Percentiles rank a stretch among this genome's conserved stretches.
phyloP scores from a whole-genome alignment of 495 filamentous ascomycete genomes.

The Neurospora terricola region DNA sequence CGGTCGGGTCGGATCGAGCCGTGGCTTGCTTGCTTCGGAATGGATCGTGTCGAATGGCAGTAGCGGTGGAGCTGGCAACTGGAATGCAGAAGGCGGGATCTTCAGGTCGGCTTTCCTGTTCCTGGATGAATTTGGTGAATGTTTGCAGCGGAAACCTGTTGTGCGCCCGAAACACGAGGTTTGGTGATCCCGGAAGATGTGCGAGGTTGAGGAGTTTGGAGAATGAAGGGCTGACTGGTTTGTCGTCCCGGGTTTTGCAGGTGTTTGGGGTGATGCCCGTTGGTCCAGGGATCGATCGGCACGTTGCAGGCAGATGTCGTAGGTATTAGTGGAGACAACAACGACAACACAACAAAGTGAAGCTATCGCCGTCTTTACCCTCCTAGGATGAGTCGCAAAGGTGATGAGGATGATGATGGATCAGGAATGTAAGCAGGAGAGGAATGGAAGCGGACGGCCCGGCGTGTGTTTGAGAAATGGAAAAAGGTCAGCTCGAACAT shows the following conservation, averaged over 20 bases:
- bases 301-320: neutral
- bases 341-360: neutral
- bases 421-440: neutral
- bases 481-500: neutral
- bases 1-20: neutral
- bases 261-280: neutral
- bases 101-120: neutral
- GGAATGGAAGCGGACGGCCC: neutral
- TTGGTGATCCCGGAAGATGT: neutral
- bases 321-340: neutral
- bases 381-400: neutral
- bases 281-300: neutral
- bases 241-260: neutral
- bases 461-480: neutral
- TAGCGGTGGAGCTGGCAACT: neutral
- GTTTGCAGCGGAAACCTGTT: neutral
- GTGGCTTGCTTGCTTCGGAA: neutral
- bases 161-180: neutral
- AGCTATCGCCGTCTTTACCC: neutral
- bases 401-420: neutral
- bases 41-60: neutral
- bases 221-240: neutral
- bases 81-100: neutral
- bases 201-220: neutral
- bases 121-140: neutral